Conservation (phyloP, 2,329 filamentous ascomycete species). For the Fusarium sp. region DNA sequence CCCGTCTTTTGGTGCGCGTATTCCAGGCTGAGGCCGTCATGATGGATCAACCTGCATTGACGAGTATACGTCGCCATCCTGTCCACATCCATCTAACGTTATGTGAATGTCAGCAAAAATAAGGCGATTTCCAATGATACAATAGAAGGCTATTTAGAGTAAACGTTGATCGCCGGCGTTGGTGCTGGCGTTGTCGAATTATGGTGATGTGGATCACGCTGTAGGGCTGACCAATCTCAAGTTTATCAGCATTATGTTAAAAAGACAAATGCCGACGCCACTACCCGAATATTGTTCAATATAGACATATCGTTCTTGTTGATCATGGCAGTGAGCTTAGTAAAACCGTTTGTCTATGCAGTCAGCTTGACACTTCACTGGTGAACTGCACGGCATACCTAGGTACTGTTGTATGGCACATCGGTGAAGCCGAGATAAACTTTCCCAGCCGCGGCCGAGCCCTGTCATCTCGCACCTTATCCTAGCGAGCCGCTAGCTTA, state of each 20-base stretch:
- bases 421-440: constrained; percentile 28
- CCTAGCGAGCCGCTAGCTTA: neutral
- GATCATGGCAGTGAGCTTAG: constrained; percentile 9
- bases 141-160: neutral
- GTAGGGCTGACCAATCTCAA: constrained; percentile 14
- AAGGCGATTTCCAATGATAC: neutral
- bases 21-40: too few relatives aligned
- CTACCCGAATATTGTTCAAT: neutral
- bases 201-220: constrained; percentile 1
- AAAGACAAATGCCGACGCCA: neutral
- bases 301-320: neutral
- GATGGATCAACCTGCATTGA: too few relatives aligned
- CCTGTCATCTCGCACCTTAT: neutral
- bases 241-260: neutral
- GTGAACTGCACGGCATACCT: neutral
- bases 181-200: neutral
- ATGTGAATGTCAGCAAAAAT: too few relatives aligned
- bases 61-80: too few relatives aligned
- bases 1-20: neutral
- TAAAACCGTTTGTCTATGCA: constrained; percentile 1
- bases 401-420: neutral
- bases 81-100: too few relatives aligned
- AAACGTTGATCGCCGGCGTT: neutral
- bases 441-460: constrained; percentile 4
- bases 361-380: constrained; percentile 11